phyloP scores from a whole-genome alignment of 2,329 filamentous ascomycete genomes.

The Annulohypoxylon truncatum region DNA sequence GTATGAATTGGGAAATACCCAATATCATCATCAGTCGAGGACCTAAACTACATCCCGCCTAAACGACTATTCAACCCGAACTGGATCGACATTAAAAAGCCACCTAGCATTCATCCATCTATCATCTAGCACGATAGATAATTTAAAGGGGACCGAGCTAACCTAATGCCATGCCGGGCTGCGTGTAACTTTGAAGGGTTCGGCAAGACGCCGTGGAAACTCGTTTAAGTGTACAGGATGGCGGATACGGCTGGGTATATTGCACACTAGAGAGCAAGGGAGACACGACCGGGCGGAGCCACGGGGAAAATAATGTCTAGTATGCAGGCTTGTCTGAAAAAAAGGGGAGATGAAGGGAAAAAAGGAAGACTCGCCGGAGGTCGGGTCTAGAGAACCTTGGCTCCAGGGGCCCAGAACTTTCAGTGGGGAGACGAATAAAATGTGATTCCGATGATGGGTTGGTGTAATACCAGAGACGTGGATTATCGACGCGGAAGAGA shows the following conservation, averaged over 20 bases:
- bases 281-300: constrained; percentile 49
- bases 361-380: constrained; percentile 50
- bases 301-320: constrained; percentile 54
- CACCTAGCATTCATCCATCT: constrained; percentile 55
- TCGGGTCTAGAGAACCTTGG: constrained; percentile 57
- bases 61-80: constrained; percentile 54
- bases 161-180: constrained; percentile 56
- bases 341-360: constrained; percentile 51
- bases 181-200: constrained; percentile 52
- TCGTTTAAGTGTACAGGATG: constrained; percentile 60
- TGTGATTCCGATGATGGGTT: constrained; percentile 53
- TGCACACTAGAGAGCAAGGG: constrained; percentile 53
- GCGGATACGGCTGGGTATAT: constrained; percentile 58
- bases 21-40: constrained; percentile 52
- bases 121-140: constrained; percentile 47
- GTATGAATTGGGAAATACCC: constrained; percentile 51
- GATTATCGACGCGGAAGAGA: constrained; percentile 52
- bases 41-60: constrained; percentile 49
- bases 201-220: constrained; percentile 51
- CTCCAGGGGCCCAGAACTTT: constrained; percentile 58
- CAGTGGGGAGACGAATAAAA: constrained; percentile 54
- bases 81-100: constrained; percentile 49
- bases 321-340: constrained; percentile 54
- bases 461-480: constrained; percentile 61
- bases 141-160: constrained; percentile 45